Conservation (phyloP, 23 red algal genomes). For the Gracilaria domingensis region DNA sequence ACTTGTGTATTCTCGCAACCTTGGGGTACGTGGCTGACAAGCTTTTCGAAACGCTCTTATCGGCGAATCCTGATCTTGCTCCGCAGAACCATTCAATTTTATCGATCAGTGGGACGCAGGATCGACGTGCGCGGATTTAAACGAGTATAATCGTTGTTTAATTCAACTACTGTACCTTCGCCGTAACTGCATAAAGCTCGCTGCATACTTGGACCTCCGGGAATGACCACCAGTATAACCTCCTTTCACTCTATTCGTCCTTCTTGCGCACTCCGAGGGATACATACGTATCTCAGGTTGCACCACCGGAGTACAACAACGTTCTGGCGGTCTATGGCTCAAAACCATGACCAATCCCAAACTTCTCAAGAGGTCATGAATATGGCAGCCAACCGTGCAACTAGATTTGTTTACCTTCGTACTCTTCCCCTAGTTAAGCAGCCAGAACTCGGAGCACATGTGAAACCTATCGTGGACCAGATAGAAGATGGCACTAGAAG, state of each 20-base stretch:
- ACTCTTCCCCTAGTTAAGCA: slow-evolving; percentile 71
- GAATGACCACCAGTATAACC: neutral
- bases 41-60: neutral
- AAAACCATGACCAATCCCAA: neutral
- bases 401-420: slow-evolving; percentile 72
- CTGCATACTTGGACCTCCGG: too few relatives aligned
- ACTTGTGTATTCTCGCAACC: neutral
- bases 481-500: slow-evolving; percentile 37
- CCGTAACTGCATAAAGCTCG: too few relatives aligned
- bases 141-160: neutral
- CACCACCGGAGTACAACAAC: neutral
- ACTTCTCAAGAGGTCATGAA: slow-evolving; percentile 38
- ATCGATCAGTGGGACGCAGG: neutral
- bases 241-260: neutral
- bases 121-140: neutral
- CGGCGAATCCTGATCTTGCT: neutral
- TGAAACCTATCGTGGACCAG: slow-evolving; percentile 8
- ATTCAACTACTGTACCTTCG: too few relatives aligned
- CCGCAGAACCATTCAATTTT: neutral
- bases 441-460: slow-evolving; percentile 46
- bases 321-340: neutral
- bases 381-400: slow-evolving; percentile 58
- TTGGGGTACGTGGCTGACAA: neutral
- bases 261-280: neutral
- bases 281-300: neutral